Evolutionary conservation across 768 basidiomycete genomes (phyloP).

Genomic region (Lactifluus hygrophoroides): DNA sequence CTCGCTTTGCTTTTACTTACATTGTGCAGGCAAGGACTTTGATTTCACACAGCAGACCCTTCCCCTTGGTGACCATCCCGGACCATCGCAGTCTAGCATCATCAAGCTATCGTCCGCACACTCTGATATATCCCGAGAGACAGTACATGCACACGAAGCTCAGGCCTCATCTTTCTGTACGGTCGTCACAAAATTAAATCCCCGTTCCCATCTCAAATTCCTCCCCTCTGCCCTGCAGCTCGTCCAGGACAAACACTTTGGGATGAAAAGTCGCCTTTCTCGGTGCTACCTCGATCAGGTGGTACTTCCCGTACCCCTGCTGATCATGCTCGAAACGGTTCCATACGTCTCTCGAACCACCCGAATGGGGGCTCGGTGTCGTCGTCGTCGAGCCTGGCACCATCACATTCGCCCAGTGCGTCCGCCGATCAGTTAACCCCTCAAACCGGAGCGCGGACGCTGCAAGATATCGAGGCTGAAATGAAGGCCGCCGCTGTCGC

Average conservation of each 20-base stretch:
- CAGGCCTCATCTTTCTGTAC: conserved; percentile 24
- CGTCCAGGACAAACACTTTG: conserved; percentile 66
- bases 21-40: conserved; percentile 71
- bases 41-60: conserved; percentile 59
- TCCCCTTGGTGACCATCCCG: conserved; percentile 25
- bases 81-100: neutral
- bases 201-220: conserved; percentile 24
- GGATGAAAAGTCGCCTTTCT: conserved; percentile 75
- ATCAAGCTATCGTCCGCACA: neutral
- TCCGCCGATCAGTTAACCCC: conserved; percentile 27
- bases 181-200: conserved; percentile 21
- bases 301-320: conserved; percentile 8
- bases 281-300: conserved; percentile 43
- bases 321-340: conserved; percentile 25
- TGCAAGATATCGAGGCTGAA: conserved; percentile 80
- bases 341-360: conserved; percentile 17
- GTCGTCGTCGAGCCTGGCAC: conserved; percentile 14
- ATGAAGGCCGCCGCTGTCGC: conserved; percentile 52
- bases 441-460: conserved; percentile 33
- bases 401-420: conserved; percentile 10
- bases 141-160: conserved; percentile 9
- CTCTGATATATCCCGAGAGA: conserved; percentile 7
- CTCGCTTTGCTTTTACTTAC: neutral
- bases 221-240: conserved; percentile 31
- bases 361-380: conserved; percentile 15